Conservation (phyloP, 2,329 filamentous ascomycete species). For the Hirsutella rhossiliensis region DNA sequence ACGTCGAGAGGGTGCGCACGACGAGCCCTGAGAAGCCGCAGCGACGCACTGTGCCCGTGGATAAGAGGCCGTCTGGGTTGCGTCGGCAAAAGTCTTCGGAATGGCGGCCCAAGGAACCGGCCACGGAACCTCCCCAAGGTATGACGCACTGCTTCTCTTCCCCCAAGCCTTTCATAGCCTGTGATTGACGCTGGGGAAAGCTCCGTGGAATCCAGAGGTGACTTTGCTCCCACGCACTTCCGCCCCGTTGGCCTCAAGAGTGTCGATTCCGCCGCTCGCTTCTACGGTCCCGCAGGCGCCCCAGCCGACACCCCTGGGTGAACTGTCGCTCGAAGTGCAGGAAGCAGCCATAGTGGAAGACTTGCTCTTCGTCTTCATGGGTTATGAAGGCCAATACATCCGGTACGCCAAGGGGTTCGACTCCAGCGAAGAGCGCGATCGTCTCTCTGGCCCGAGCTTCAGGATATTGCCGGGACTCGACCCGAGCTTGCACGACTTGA, state of each 20-base stretch:
- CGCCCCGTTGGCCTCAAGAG: conserved; percentile 58
- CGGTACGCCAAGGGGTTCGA: conserved; percentile 76
- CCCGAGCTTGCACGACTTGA: conserved; percentile 80
- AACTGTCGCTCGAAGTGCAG: conserved; percentile 68
- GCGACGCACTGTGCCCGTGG: conserved; percentile 24
- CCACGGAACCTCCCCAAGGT: conserved; percentile 38
- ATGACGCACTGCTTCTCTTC: conserved; percentile 9
- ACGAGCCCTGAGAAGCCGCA: conserved; percentile 47
- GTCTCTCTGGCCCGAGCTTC: conserved; percentile 71
- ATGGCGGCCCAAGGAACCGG: conserved; percentile 29
- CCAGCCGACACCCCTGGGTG: conserved; percentile 52
- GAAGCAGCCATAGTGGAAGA: conserved; percentile 84
- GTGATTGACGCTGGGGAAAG: conserved; percentile 12
- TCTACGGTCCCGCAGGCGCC: conserved; percentile 64
- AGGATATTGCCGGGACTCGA: conserved; percentile 74
- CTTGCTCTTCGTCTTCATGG: conserved; percentile 91
- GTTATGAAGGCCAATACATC: conserved; percentile 95
- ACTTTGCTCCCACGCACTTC: conserved; percentile 55
- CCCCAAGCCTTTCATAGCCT: neutral
- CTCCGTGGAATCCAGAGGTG: conserved; percentile 69
- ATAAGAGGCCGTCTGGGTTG: conserved; percentile 25
- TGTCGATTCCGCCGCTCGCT: conserved; percentile 59
- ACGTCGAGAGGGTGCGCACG: conserved; percentile 49
- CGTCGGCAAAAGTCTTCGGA: conserved; percentile 31
- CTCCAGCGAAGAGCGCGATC: conserved; percentile 73